These are phyloP conservation scores for Lactifluus echinatus DNA, from an alignment of 768 basidiomycete species.

Conservation along the genomic window DNA sequence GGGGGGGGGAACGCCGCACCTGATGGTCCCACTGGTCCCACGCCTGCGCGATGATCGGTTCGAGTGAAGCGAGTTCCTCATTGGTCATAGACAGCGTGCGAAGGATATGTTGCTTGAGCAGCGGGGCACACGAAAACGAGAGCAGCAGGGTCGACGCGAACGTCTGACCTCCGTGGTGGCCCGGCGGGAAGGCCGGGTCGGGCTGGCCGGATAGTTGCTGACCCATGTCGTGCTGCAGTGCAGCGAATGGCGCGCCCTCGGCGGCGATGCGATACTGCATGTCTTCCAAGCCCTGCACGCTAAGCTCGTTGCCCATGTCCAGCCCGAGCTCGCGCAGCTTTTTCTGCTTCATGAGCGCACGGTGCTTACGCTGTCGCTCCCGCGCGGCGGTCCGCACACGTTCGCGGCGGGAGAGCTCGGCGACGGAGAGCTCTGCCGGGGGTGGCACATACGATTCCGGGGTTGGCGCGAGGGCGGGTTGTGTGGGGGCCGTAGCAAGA, in stretches of 20 bases:
- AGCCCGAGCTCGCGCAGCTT: conserved; percentile 78
- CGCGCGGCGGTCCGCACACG: conserved; percentile 67
- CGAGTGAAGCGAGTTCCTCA: conserved; percentile 70
- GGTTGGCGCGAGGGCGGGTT: neutral
- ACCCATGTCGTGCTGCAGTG: conserved; percentile 25
- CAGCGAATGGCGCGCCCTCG: conserved; percentile 33
- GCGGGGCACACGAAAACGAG: conserved; percentile 65
- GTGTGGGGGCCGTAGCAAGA: conserved; percentile 8
- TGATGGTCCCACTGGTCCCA: conserved; percentile 85
- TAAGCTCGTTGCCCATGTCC: conserved; percentile 70
- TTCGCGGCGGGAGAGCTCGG: conserved; percentile 60
- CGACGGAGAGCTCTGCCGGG: conserved; percentile 41
- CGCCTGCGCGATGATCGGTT: conserved; percentile 73
- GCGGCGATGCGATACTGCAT: conserved; percentile 51
- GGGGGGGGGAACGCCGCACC: conserved; percentile 34
- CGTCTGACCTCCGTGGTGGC: conserved; percentile 55
- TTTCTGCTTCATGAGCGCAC: conserved; percentile 64
- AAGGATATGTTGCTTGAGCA: conserved; percentile 67
- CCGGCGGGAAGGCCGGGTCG: conserved; percentile 59
- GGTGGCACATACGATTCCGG: conserved; percentile 34
- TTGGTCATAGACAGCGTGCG: conserved; percentile 65
- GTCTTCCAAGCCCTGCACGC: conserved; percentile 48
- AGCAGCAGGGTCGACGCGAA: conserved; percentile 74
- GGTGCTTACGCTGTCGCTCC: conserved; percentile 78
- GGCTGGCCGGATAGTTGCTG: conserved; percentile 30